Base-by-base conservation (phyloP, 768 basidiomycete genomes). In the Suillus bovinus region DNA sequence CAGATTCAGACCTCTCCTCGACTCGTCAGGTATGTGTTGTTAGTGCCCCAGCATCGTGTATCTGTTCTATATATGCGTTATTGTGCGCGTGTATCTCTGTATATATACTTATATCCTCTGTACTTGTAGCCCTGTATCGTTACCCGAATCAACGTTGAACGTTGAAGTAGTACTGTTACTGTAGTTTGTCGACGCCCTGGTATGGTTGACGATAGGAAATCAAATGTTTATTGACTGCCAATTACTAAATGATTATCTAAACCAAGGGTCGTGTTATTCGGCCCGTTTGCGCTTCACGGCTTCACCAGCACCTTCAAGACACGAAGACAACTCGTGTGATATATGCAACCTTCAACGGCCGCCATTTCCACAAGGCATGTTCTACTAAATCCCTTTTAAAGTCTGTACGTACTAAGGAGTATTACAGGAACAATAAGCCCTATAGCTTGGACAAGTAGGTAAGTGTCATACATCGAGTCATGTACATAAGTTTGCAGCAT, bases 401-500 rank as follows among this genome's bases (percentile, higher is more conserved):
- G 50, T 52, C 50, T 63, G 58, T 62, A 69, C 29, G 50, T 31
- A 10, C 41, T 42, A 31, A 52, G 1, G 29, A 52, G 33, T 34
- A 34, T 34, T 31, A 52, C 20, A 52, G 50, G 3, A 49, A 4
- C 7, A 49, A 27, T 52, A 52, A 52, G 20, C 49, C 27, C 49
- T 17, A 10, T 27, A 27, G n/a, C 42, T 44, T 5, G 0, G 44
- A 24, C 16, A 17, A 8, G 47, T 27, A 20, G 46, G 46, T 47
- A 50, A 10, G 27, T 52, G 50, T 29, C 49, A 29, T 50, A 50
- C 49, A 29, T 9, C 57, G 66, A 42, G n/a, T n/a, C 33, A 34
- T 34, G 33, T 10, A 20, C 17, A 50, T 50, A 50, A 50, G 9
- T 50, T 34, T 33, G 71, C 64, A 29, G 29, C 49, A 50, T 50